Conservation (phyloP, 2,329 filamentous ascomycete species). For the Chaetothyriales sp. region DNA sequence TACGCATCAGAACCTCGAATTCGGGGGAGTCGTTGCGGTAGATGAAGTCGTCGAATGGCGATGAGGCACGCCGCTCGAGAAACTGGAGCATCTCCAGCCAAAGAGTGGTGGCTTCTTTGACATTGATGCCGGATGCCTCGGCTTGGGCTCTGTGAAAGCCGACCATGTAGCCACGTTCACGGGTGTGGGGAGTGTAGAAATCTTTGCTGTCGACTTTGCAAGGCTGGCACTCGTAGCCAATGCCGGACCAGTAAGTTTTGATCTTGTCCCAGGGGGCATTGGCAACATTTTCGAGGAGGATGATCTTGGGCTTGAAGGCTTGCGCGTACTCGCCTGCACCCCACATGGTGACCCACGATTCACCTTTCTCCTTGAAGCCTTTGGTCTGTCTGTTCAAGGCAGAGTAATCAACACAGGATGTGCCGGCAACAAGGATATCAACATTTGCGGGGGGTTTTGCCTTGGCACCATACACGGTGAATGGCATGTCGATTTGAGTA, state of each 20-base stretch:
- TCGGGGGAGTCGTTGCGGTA: slow-evolving; percentile 4
- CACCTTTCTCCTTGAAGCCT: slow-evolving; percentile 40
- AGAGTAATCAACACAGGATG: slow-evolving; percentile 65
- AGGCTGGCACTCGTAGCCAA: slow-evolving; percentile 43
- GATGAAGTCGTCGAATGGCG: slow-evolving; percentile 49
- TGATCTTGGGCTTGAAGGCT: slow-evolving; percentile 44
- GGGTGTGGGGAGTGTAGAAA: slow-evolving; percentile 61
- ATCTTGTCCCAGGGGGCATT: slow-evolving; percentile 46
- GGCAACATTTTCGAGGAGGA: slow-evolving; percentile 60
- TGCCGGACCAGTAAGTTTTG: slow-evolving; percentile 29
- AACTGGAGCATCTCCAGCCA: slow-evolving; percentile 36
- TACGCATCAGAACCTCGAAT: not conserved
- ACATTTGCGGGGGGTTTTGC: slow-evolving; percentile 42
- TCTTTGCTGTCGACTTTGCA: slow-evolving; percentile 52
- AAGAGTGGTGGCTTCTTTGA: slow-evolving; percentile 19
- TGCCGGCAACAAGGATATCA: slow-evolving; percentile 58
- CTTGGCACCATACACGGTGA: slow-evolving; percentile 51
- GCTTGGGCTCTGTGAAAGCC: slow-evolving; percentile 33
- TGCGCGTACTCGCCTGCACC: slow-evolving; percentile 46
- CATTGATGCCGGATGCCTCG: slow-evolving; percentile 12
- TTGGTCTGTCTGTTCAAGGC: slow-evolving; percentile 46
- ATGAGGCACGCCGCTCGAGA: slow-evolving; percentile 46
- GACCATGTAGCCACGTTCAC: slow-evolving; percentile 46
- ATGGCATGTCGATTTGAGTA: slow-evolving; percentile 24
- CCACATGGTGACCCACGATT: slow-evolving; percentile 53